Evolutionary conservation across 2,329 filamentous ascomycete genomes (phyloP).

Genomic region (Sphaerulina musiva): DNA sequence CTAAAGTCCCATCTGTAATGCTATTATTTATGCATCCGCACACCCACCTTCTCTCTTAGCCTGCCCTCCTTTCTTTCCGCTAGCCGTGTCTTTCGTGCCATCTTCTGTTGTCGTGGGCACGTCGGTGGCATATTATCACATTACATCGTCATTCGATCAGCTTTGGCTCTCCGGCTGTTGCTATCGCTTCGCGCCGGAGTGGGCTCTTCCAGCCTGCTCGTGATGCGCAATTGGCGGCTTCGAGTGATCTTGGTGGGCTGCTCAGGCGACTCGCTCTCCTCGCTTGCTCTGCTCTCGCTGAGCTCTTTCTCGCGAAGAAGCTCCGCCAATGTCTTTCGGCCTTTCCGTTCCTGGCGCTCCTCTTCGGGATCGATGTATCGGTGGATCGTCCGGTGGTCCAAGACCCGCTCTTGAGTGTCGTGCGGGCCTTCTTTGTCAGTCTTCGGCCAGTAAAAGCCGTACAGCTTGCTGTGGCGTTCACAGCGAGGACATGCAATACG

Average conservation of each 20-base stretch:
- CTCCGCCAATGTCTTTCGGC: constrained; percentile 30
- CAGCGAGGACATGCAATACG: constrained; percentile 82
- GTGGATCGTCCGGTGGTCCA: constrained; percentile 83
- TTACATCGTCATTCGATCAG: neutral
- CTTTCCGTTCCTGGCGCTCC: constrained; percentile 32
- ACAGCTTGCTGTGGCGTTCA: constrained; percentile 90
- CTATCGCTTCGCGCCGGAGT: constrained; percentile 12
- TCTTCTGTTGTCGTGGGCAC: neutral
- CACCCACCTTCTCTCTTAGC: neutral
- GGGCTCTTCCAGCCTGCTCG: constrained; percentile 8
- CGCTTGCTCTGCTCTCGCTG: constrained; percentile 21
- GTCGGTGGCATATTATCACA: neutral
- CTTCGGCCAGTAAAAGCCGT: constrained; percentile 94
- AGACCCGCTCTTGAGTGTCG: constrained; percentile 62
- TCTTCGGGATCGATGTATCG: constrained; percentile 63
- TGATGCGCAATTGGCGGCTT: constrained; percentile 10
- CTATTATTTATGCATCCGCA: neutral
- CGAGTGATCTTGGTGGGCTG: constrained; percentile 3
- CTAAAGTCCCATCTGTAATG: neutral
- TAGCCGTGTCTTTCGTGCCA: neutral
- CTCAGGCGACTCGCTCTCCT: constrained; percentile 14
- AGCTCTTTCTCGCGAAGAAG: constrained; percentile 26
- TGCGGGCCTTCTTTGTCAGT: constrained; percentile 70
- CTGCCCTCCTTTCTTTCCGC: neutral
- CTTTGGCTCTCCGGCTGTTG: neutral